Conservation (phyloP, 495 filamentous ascomycete species). For the Tuber aestivum region DNA sequence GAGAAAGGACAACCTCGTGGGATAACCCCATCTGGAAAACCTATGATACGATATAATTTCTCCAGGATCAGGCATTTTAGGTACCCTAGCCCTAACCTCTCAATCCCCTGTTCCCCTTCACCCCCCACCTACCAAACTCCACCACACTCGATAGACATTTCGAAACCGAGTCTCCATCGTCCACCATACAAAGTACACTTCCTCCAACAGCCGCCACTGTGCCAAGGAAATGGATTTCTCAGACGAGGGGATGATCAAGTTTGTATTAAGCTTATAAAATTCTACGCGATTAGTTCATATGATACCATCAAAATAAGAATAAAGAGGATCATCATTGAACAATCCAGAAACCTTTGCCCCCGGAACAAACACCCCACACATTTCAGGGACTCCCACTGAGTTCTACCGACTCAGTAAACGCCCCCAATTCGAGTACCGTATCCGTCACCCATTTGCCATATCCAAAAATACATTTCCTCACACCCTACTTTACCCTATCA, state of each 20-base stretch:
- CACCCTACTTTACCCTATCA: neutral
- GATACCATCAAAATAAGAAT: no score
- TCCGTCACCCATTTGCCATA: no score
- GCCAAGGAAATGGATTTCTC: neutral
- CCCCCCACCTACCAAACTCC: neutral
- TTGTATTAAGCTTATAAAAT: no score
- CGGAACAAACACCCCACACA: no score
- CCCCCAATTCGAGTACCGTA: no score
- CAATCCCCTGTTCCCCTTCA: neutral
- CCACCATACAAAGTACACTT: neutral
- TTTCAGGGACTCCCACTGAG: no score
- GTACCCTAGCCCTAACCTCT: neutral
- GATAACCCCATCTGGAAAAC: neutral
- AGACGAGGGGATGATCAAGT: neutral
- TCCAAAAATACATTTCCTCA: neutral
- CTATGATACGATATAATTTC: neutral
- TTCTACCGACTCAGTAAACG: no score
- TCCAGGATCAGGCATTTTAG: neutral
- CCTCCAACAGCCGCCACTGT: neutral
- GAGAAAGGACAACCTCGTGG: neutral
- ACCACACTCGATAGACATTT: neutral
- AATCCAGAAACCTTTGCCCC: no score
- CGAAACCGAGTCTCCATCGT: neutral
- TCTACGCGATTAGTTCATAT: no score
- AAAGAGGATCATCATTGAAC: no score